These are phyloP conservation scores for Cubamyces lactineus DNA, from an alignment of 768 basidiomycete species.

Conservation along the genomic window DNA sequence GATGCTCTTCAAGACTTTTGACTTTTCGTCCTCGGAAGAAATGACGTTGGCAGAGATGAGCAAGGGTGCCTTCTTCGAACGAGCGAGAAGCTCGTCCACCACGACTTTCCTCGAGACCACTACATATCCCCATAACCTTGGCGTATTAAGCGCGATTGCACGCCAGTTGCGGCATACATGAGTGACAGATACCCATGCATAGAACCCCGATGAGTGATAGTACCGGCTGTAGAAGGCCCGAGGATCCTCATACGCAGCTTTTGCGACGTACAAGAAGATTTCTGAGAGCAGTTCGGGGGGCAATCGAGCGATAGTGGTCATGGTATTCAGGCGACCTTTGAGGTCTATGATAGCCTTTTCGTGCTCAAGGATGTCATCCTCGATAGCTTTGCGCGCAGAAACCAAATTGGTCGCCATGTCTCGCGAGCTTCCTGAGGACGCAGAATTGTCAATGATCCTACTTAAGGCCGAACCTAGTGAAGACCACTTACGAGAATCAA, in stretches of 20 bases:
- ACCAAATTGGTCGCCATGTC: neutral
- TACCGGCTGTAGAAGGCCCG: neutral
- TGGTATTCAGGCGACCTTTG: slow-evolving; percentile 12
- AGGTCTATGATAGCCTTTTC: slow-evolving; percentile 14
- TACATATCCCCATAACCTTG: slow-evolving; percentile 17
- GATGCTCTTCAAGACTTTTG: neutral
- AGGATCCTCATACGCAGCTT: neutral
- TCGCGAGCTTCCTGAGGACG: neutral
- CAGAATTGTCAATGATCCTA: neutral
- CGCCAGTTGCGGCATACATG: slow-evolving; percentile 20
- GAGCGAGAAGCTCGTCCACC: slow-evolving; percentile 3
- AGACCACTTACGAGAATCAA: neutral
- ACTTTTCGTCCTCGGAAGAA: neutral
- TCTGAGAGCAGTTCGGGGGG: slow-evolving; percentile 23
- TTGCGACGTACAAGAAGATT: slow-evolving; percentile 10
- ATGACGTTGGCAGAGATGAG: slow-evolving; percentile 2
- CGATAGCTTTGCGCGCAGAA: slow-evolving; percentile 1
- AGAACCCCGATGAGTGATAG: slow-evolving; percentile 1
- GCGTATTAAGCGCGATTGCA: slow-evolving; percentile 9
- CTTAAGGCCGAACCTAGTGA: neutral
- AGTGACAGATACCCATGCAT: slow-evolving; percentile 12
- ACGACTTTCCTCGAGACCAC: neutral
- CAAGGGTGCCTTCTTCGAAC: slow-evolving; percentile 18
- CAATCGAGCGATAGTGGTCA: slow-evolving; percentile 16
- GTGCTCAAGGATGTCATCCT: slow-evolving; percentile 11